Base-by-base conservation (phyloP, 2,329 filamentous ascomycete species). In the Claviceps arundinis region DNA sequence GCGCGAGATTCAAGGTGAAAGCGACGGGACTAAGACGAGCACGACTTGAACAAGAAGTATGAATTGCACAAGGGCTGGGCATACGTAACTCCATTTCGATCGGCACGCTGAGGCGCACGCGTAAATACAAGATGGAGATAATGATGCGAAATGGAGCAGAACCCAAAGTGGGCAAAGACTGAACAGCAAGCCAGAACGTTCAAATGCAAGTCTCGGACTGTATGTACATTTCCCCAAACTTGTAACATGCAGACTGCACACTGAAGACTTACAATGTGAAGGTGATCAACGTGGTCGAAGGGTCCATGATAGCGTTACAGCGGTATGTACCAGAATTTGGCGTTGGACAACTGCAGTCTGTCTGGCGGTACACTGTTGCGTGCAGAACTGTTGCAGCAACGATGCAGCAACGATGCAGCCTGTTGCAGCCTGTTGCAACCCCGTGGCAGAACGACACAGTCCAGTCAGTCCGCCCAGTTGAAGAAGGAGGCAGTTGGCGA, bases 281-380 rank as follows among this genome's bases (percentile, higher is more conserved):
- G 55, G 82, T 84, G 63, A 84, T 76, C 58, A 86, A 78, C 54
- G 82, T 82, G 22, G 81, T 84, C 43, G 73, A 73, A 50, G 77
- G 77, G 66, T 81, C 77, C 77, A 81, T 80, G 63, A 47, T 48
- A 26, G 14, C 26, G 26, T 30, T 30, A 30, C 42, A 44, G 41
- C 9, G 41, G 17, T 19, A 19, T 19, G 13, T 37, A 16, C n/a
- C 38, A 9, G 22, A 19, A 19, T n/a, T 16, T 51, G 41, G 37
- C 37, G 13, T 41, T n/a, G 22, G 30, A 47, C 26, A 45, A 49
- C 14, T 41, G 41, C 16, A 22, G 17, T 19, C 19, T 19, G 22
- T 22, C 22, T 22, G 22, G 3, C 7, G 22, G n/a, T 37, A 11
- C 34, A 4, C 22, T 4, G 22, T 22, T 22, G 22, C 22, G 19